Evolutionary conservation across 1,139 yeast species (phyloP).

Genomic region (Saccharomyces hybrid): DNA sequence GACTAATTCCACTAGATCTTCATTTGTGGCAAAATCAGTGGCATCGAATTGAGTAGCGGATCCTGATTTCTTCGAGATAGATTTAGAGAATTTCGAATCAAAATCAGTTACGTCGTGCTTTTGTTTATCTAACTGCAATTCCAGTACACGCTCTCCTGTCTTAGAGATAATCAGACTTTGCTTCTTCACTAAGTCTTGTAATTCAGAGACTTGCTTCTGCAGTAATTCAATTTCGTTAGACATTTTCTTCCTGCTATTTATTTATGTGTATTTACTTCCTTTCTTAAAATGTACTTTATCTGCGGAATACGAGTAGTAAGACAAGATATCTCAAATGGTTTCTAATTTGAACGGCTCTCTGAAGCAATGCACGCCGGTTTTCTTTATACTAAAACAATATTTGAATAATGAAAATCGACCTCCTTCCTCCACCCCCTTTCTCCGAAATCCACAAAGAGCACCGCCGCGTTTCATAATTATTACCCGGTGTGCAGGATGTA

Average conservation of each 20-base stretch:
- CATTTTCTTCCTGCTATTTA: slow-evolving; percentile 9
- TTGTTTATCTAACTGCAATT: slow-evolving; percentile 51
- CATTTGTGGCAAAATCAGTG: slow-evolving; percentile 64
- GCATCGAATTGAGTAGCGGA: slow-evolving; percentile 36
- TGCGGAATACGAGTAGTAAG: not conserved
- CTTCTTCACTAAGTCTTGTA: slow-evolving; percentile 44
- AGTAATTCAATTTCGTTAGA: slow-evolving; percentile 32
- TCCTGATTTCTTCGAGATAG: slow-evolving; percentile 1
- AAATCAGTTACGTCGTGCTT: slow-evolving; percentile 30
- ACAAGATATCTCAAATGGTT: not conserved
- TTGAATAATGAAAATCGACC: not conserved
- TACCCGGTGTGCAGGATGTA: not conserved
- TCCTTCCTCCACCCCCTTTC: not conserved
- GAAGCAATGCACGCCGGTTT: not conserved
- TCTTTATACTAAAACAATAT: not conserved
- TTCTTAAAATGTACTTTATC: not conserved
- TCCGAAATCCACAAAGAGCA: not conserved
- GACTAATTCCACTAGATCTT: slow-evolving; percentile 76
- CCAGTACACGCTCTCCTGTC: slow-evolving; percentile 73
- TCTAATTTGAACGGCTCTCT: not conserved
- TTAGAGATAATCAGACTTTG: slow-evolving; percentile 43
- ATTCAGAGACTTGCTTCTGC: slow-evolving; percentile 40
- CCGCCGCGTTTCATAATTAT: not conserved
- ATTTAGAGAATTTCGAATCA: slow-evolving; percentile 8
- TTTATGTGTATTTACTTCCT: not conserved